Percentiles rank a stretch among this genome's conserved stretches.
Evolutionary conservation across 169 alveolate species (phyloP).

Genomic region (Plasmodium berghei): DNA sequence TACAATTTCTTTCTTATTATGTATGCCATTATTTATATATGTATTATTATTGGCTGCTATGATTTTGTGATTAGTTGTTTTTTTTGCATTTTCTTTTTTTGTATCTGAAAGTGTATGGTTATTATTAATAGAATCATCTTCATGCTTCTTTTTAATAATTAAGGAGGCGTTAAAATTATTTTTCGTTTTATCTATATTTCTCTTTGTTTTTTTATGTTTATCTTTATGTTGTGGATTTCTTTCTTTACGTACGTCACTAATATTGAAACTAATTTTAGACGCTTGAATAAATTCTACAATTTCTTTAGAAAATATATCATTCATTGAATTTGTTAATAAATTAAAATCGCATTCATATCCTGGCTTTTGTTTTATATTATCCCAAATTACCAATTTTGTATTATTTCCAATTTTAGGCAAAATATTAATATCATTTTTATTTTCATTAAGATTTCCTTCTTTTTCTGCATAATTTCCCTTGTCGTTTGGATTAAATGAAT

Average conservation of each 20-base stretch:
- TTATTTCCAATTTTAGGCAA: not conserved
- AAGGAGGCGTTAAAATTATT: constrained; percentile 18
- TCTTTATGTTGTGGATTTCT: constrained; percentile 38
- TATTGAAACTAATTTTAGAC: constrained; percentile 53
- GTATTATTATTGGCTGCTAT: not conserved
- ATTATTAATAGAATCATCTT: not conserved
- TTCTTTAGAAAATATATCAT: constrained; percentile 75
- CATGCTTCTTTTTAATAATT: constrained; percentile 18
- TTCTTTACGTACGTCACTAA: constrained; percentile 63
- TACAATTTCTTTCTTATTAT: not conserved
- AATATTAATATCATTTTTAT: constrained; percentile 3
- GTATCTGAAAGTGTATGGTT: not conserved
- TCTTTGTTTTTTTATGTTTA: constrained; percentile 34
- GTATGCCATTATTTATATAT: not conserved
- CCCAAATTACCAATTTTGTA: not conserved
- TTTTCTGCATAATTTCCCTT: not conserved
- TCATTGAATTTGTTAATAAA: constrained; percentile 39
- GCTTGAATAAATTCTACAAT: constrained; percentile 73
- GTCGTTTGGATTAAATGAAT: not conserved
- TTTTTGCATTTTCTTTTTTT: constrained; percentile 2
- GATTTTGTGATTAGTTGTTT: not conserved
- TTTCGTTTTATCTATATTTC: constrained; percentile 41
- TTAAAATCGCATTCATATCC: constrained; percentile 66
- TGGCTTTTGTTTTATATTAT: constrained; percentile 7
- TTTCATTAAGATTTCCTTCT: not conserved